These are phyloP conservation scores for Proliferodiscus dingleyae DNA, from an alignment of 2,329 filamentous ascomycete species.

Conservation along the genomic window DNA sequence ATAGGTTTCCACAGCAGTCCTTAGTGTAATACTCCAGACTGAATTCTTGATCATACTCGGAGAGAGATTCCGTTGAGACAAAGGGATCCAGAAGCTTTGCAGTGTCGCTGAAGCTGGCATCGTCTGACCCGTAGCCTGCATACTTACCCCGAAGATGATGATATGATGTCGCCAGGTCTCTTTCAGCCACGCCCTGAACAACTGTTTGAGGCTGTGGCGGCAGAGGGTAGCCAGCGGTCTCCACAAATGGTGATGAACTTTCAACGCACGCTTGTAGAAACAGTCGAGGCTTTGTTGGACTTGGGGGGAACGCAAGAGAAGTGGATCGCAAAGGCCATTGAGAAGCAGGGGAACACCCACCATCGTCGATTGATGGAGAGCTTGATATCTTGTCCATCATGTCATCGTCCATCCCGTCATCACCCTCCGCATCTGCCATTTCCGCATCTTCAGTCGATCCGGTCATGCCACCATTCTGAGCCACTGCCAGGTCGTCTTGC, in stretches of 20 bases:
- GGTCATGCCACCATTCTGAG: conserved; percentile 55
- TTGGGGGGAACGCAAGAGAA: conserved; percentile 21
- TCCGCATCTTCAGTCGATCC: conserved; percentile 55
- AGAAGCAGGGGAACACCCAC: conserved; percentile 59
- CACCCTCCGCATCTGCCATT: conserved; percentile 61
- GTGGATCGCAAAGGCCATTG: conserved; percentile 28
- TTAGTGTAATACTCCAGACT: conserved; percentile 4
- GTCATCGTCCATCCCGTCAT: conserved; percentile 75
- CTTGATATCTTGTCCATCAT: conserved; percentile 99
- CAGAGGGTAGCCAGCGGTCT: conserved; percentile 27
- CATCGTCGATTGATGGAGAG: conserved; percentile 98
- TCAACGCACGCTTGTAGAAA: conserved; percentile 31
- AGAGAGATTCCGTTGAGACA: not conserved
- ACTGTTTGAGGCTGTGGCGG: conserved; percentile 14
- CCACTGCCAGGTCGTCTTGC: conserved; percentile 54
- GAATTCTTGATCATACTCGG: conserved; percentile 14
- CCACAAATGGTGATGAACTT: conserved; percentile 30
- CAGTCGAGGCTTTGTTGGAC: conserved; percentile 11
- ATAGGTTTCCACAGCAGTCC: not conserved
- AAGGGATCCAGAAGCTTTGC: not conserved
- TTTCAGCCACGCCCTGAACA: conserved; percentile 24
- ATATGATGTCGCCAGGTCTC: conserved; percentile 21
- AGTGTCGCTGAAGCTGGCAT: not conserved
- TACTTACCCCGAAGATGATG: conserved; percentile 48
- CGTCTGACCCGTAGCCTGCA: conserved; percentile 35